phyloP scores from a whole-genome alignment of 495 filamentous ascomycete genomes.

The Xanthoparmelia taractica region DNA sequence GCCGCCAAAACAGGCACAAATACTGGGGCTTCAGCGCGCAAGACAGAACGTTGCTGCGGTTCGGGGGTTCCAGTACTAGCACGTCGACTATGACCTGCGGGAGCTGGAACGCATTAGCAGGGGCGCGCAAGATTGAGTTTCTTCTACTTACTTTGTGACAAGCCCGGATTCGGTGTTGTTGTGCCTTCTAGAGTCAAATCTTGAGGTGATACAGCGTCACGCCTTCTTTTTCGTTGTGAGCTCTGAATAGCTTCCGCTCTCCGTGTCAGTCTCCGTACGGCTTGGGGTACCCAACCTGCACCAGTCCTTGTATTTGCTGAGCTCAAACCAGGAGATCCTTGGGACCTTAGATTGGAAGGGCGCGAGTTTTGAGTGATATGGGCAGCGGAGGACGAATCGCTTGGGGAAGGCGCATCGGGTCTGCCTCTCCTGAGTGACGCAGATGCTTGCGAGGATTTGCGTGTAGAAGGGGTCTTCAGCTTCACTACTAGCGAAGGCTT shows the following conservation, averaged over 20 bases:
- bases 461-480: background rate
- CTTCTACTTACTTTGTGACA: background rate
- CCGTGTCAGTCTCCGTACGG: background rate
- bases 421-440: background rate
- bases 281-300: background rate
- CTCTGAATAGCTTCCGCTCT: conserved; percentile 4
- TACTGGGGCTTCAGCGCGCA: background rate
- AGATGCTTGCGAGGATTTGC: background rate
- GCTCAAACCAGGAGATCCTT: background rate
- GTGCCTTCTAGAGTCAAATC: background rate
- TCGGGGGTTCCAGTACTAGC: background rate
- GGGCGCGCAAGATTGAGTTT: background rate
- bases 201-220: conserved; percentile 3
- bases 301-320: background rate
- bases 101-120: background rate
- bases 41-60: background rate
- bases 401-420: background rate
- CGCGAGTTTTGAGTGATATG: background rate
- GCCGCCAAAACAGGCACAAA: background rate
- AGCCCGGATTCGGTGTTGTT: background rate
- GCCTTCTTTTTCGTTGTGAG: background rate
- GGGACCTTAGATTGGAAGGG: background rate
- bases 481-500: background rate
- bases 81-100: background rate
- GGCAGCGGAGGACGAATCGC: background rate